Percentiles rank a stretch among this genome's conserved stretches.
Evolutionary conservation across 805 yeast genomes (phyloP).

Genomic region (Saturnispora saitoi): DNA sequence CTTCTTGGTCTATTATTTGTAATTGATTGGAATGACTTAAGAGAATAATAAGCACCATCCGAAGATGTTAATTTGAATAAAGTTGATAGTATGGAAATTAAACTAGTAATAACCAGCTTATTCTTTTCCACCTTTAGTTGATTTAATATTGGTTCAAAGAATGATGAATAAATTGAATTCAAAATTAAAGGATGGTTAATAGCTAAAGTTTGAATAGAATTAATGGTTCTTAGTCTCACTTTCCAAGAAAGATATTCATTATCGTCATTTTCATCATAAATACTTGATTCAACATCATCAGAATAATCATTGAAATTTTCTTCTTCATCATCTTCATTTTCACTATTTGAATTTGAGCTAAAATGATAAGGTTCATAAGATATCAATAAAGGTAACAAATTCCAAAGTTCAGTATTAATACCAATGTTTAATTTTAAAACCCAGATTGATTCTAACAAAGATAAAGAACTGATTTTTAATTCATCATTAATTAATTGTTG

Average conservation of each 20-base stretch:
- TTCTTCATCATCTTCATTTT: slow-evolving; percentile 26
- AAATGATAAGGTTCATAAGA: slow-evolving; percentile 40
- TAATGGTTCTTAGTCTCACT: slow-evolving; percentile 45
- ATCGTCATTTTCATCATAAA: slow-evolving; percentile 37
- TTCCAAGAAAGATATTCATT: slow-evolving; percentile 38
- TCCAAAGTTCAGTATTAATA: background rate
- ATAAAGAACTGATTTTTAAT: slow-evolving; percentile 42
- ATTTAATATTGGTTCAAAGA: slow-evolving; percentile 28
- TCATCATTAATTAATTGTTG: slow-evolving; percentile 25
- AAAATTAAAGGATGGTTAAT: slow-evolving; percentile 31
- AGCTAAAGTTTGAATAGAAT: slow-evolving; percentile 33
- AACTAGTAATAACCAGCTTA: slow-evolving; percentile 42
- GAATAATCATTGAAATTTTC: slow-evolving; percentile 36
- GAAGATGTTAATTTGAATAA: slow-evolving; percentile 29
- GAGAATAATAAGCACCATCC: slow-evolving; percentile 27
- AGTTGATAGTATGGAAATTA: slow-evolving; percentile 36
- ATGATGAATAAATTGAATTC: slow-evolving; percentile 26
- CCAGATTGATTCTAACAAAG: slow-evolving; percentile 24
- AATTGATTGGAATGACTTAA: slow-evolving; percentile 13
- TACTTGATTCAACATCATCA: slow-evolving; percentile 26
- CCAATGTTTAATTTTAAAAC: background rate
- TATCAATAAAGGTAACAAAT: slow-evolving; percentile 23
- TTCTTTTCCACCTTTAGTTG: slow-evolving; percentile 34
- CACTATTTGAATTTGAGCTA: slow-evolving; percentile 26
- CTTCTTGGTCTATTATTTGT: slow-evolving; percentile 12